Base-by-base conservation (phyloP, 768 basidiomycete species). In the Inosperma sp. region DNA sequence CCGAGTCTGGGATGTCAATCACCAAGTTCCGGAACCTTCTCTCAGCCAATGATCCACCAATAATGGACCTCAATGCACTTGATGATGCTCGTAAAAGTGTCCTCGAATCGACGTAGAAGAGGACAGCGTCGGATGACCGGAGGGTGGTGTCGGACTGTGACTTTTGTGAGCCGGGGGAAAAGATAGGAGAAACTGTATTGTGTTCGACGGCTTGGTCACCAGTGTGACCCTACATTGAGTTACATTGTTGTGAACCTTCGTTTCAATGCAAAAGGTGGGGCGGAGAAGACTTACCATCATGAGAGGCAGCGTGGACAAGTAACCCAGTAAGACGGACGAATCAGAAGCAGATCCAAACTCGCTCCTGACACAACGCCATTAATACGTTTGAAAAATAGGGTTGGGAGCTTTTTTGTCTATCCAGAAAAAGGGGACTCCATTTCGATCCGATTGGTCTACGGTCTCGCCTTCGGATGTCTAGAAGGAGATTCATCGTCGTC, bases 21-120 rank as follows among this genome's bases (percentile, higher is more conserved):
- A 58, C 43, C 4, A 13, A 33, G 40, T 56, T 52, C 2, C 57
- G 51, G 41, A 55, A 48, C 23, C 36, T 6, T 25, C 43, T 31
- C 14, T 54, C 50, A 26, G 41, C 37, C 23, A 63, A 29, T 5
- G 57, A 52, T 9, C 39, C 30, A 1, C 51, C 54, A 2, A 67
- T 35, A 9, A 64, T 29, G 4, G 52, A 35, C 13, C 52, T 10
- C 37, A 65, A 62, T 6, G 58, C 59, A 1, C 51, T 44, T 25
- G 54, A 52, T 7, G 58, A 58, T 10, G 25, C 51, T 2, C 45
- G 45, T 3, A 58, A 36, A 14, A 67, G 36, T 13, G 51, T 41
- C 0, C 56, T 31, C 6, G 59, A 56, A 34, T 58, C 57, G 16
- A 66, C 56, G 30, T 68, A 65, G 53, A 68, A 68, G 3, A 63